Conservation (phyloP, 257 asterid species). For the Perilla frutescens region DNA sequence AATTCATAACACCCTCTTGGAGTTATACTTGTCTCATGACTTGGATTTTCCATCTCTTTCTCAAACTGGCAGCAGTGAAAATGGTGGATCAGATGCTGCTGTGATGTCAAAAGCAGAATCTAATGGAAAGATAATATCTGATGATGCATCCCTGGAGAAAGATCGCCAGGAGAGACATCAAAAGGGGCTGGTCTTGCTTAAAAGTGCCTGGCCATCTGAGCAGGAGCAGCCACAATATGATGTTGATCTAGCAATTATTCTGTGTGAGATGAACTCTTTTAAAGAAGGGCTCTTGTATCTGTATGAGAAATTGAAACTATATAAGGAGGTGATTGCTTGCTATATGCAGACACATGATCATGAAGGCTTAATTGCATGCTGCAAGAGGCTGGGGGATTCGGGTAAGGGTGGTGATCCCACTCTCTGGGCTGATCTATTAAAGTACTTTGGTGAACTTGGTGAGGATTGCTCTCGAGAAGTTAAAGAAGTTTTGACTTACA, state of each 20-base stretch:
- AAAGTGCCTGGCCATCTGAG: constrained; percentile 92
- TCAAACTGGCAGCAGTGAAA: constrained; percentile 48
- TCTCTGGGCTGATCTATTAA: constrained; percentile 93
- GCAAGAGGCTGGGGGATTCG: constrained; percentile 93
- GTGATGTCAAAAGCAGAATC: constrained; percentile 46
- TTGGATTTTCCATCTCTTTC: constrained; percentile 81
- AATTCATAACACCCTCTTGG: constrained; percentile 87
- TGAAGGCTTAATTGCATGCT: constrained; percentile 93
- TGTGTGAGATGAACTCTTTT: constrained; percentile 84
- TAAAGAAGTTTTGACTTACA: constrained; percentile 77
- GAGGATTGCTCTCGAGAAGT: constrained; percentile 98
- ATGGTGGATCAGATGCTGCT: constrained; percentile 45
- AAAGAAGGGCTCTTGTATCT: constrained; percentile 82
- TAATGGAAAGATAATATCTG: constrained; percentile 44
- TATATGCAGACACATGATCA: constrained; percentile 95
- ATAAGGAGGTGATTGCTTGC: constrained; percentile 96
- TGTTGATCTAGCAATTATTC: constrained; percentile 86
- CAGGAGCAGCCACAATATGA: constrained; percentile 90
- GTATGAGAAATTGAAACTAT: constrained; percentile 91
- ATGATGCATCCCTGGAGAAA: constrained; percentile 56
- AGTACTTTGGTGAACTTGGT: constrained; percentile 97
- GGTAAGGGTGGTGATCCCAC: constrained; percentile 89
- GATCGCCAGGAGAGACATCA: constrained; percentile 64
- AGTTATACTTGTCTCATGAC: constrained; percentile 81
- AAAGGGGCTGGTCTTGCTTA: constrained; percentile 77